Conservation (phyloP, 1,139 yeast species). For the Yamadazyma songkhlaensis region DNA sequence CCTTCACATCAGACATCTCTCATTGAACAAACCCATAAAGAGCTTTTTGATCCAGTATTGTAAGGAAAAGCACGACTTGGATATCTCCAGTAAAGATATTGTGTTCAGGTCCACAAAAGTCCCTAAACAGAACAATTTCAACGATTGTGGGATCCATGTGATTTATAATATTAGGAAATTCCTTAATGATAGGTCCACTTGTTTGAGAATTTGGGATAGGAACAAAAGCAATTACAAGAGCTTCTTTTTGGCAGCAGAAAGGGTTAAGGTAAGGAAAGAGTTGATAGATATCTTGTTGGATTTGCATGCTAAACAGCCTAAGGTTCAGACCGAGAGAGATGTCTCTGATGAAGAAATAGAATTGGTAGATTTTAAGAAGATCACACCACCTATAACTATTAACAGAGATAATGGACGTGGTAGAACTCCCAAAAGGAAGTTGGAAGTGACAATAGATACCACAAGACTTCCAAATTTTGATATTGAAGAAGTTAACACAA, state of each 20-base stretch:
- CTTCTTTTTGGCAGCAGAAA: slow-evolving; percentile 31
- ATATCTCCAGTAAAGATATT: slow-evolving; percentile 43
- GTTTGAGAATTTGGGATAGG: slow-evolving; percentile 52
- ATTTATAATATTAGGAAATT: slow-evolving; percentile 74
- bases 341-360: slow-evolving; percentile 24
- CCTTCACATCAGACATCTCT: slow-evolving; percentile 54
- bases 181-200: slow-evolving; percentile 47
- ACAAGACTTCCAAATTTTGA: background rate
- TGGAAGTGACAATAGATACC: slow-evolving; percentile 7
- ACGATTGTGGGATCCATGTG: slow-evolving; percentile 95
- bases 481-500: too few species aligned
- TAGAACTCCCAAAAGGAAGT: background rate
- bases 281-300: slow-evolving; percentile 25
- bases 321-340: slow-evolving; percentile 3
- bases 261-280: slow-evolving; percentile 29
- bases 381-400: slow-evolving; percentile 3
- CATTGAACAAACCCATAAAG: slow-evolving; percentile 54
- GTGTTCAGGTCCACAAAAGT: slow-evolving; percentile 52
- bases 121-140: slow-evolving; percentile 83
- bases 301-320: slow-evolving; percentile 18
- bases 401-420: slow-evolving; percentile 1
- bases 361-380: slow-evolving; percentile 16
- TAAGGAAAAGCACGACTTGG: slow-evolving; percentile 54
- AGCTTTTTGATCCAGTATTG: slow-evolving; percentile 71
- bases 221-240: slow-evolving; percentile 13